Conservation (phyloP, 73 alveolate genomes). For the Paramecium octaurelia region DNA sequence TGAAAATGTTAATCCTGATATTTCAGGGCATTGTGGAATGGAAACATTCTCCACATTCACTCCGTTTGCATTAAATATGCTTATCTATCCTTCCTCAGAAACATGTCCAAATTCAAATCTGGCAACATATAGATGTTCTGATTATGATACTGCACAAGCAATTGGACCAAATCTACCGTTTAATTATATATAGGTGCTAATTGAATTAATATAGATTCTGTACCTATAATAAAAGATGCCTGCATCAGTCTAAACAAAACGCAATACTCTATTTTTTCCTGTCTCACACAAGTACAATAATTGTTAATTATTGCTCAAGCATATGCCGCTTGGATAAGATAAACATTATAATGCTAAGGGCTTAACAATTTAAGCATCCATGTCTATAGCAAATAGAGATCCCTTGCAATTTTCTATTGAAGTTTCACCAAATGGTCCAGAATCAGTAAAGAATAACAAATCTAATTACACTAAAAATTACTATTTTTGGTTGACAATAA, state of each 20-base stretch:
- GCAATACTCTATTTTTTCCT: conserved; percentile 89
- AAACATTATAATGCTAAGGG: conserved; percentile 78
- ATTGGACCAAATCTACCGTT: conserved; percentile 66
- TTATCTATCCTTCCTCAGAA: conserved; percentile 59
- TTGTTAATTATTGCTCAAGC: conserved; percentile 75
- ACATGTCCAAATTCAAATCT: conserved; percentile 59
- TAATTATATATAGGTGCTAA: conserved; percentile 35
- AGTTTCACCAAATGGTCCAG: conserved; percentile 93
- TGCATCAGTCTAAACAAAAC: conserved; percentile 87
- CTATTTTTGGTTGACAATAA: conserved; percentile 56
- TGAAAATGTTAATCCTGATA: conserved; percentile 58
- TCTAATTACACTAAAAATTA: conserved; percentile 7
- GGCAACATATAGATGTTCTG: conserved; percentile 61
- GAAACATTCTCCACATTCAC: conserved; percentile 47
- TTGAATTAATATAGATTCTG: neutral
- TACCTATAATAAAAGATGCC: conserved; percentile 87
- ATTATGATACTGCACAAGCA: conserved; percentile 52
- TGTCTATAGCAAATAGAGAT: conserved; percentile 82
- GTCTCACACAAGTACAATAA: conserved; percentile 86
- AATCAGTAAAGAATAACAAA: conserved; percentile 84
- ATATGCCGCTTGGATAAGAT: conserved; percentile 92
- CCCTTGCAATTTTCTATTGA: conserved; percentile 77
- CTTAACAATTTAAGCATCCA: conserved; percentile 78
- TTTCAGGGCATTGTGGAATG: conserved; percentile 52
- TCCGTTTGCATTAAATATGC: conserved; percentile 46